These are phyloP conservation scores for Beauveria varroae DNA, from an alignment of 2,329 filamentous ascomycete species.

Conservation along the genomic window DNA sequence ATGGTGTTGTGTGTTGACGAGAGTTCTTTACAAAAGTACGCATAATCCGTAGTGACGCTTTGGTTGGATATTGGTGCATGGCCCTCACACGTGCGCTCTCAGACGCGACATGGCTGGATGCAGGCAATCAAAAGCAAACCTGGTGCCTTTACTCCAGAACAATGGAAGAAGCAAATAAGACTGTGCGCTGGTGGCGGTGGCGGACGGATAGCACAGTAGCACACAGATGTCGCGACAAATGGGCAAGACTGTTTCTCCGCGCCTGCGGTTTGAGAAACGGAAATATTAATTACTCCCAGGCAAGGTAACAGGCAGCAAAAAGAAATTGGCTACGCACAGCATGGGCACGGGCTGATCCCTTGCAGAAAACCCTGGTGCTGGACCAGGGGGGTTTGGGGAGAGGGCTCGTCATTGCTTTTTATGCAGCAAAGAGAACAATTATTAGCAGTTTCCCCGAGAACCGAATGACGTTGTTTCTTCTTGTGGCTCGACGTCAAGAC, in stretches of 20 bases:
- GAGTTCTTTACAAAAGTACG: background rate
- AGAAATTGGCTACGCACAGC: no score
- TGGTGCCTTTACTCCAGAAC: background rate
- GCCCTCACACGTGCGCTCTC: background rate
- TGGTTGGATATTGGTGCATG: background rate
- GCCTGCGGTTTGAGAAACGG: background rate
- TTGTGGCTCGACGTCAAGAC: background rate
- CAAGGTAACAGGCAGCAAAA: no score
- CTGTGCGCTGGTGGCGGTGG: background rate
- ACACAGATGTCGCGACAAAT: no score
- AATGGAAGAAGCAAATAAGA: slow-evolving; percentile 1
- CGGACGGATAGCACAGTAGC: background rate
- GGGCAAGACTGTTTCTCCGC: no score
- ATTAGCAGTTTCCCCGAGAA: background rate
- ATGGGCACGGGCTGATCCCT: no score
- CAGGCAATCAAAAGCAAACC: slow-evolving; percentile 1
- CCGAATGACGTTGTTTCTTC: background rate
- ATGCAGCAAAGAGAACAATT: background rate
- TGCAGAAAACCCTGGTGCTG: no score
- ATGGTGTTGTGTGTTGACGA: background rate
- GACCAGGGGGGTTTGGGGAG: background rate
- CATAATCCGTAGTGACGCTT: no score
- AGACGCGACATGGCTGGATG: background rate
- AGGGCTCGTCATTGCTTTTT: background rate
- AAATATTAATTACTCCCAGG: background rate